Conservation (phyloP, 352 stramenopile genomes). For the Pythium myriotylum region DNA sequence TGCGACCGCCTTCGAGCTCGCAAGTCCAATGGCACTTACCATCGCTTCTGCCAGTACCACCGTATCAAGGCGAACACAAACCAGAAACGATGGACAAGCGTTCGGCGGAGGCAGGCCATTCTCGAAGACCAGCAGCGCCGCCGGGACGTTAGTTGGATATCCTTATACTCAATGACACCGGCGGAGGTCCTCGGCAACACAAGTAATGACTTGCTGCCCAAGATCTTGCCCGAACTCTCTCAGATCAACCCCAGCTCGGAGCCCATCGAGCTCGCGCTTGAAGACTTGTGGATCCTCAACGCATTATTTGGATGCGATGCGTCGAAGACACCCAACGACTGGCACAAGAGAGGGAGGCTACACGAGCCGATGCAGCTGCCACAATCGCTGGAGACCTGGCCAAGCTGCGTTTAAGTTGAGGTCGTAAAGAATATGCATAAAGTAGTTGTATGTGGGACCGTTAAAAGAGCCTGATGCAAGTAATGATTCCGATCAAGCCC, state of each 20-base stretch:
- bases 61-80: constrained; percentile 16
- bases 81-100: constrained; percentile 17
- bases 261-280: neutral
- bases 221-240: constrained; percentile 6
- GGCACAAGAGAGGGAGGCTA: too few species aligned
- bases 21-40: constrained; percentile 11
- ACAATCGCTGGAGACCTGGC: too few species aligned
- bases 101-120: constrained; percentile 2
- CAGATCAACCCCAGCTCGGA: neutral
- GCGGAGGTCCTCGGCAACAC: neutral
- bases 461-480: too few species aligned
- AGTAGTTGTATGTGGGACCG: too few species aligned
- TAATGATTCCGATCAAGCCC: too few species aligned
- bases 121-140: constrained; percentile 4
- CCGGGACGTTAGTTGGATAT: neutral
- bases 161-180: neutral
- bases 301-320: constrained; percentile 1
- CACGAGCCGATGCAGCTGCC: neutral
- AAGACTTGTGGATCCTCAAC: constrained; percentile 15
- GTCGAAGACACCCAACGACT: too few species aligned
- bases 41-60: constrained; percentile 22
- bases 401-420: too few species aligned
- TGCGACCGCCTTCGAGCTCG: constrained; percentile 5
- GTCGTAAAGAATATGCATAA: too few species aligned
- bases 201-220: neutral